Base-by-base conservation (phyloP, 2,329 filamentous ascomycete species). In the Botryosphaeria dothidea region DNA sequence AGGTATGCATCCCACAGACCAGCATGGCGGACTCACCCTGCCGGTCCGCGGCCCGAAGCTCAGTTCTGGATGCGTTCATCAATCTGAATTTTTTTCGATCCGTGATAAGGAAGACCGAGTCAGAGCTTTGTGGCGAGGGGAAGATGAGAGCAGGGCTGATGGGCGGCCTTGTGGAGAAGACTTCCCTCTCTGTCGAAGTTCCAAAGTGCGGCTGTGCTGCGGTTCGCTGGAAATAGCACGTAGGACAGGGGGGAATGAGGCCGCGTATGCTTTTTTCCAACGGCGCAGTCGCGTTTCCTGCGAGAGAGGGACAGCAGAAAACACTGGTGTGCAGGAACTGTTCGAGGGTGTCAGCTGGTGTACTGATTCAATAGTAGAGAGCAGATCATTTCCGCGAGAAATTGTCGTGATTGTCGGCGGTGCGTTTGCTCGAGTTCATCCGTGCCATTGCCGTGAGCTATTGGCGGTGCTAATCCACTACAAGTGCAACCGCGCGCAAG, bases 211-310 rank as follows among this genome's bases (percentile, higher is more conserved):
- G 54, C 54, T 29, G 54, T 58, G 54, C 54, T 58, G 54, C 25
- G 54, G 54, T 58, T 31, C 25, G 54, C 54, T 58, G 36, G 54
- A 58, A 58, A 58, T 58, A 58, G 54, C 54, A 45, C 36, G 54
- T 31, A 43, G 17, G 54, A 45, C 54, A 58, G 54, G 54, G 54
- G 54, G 54, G 43, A n/a, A 19, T 58, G 36, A 45, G 54, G 54
- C 36, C 54, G 54, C 54, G 54, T 58, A 58, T 58, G 54, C 54
- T 29, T 29, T 45, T 58, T 31, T 21, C 29, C 54, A 11, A 19
- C 19, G 54, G 54, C 36, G 54, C 54, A 45, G 36, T 45, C n/a
- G 54, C 23, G 36, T 58, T 45, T 21, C 54, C 54, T 43, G 21
- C 36, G 52, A 57, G 52, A 7, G 13, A 58, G 15, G 13, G 38